phyloP scores from a whole-genome alignment of 1,284 basidiomycete species.

The Naganishia liquefaciens region DNA sequence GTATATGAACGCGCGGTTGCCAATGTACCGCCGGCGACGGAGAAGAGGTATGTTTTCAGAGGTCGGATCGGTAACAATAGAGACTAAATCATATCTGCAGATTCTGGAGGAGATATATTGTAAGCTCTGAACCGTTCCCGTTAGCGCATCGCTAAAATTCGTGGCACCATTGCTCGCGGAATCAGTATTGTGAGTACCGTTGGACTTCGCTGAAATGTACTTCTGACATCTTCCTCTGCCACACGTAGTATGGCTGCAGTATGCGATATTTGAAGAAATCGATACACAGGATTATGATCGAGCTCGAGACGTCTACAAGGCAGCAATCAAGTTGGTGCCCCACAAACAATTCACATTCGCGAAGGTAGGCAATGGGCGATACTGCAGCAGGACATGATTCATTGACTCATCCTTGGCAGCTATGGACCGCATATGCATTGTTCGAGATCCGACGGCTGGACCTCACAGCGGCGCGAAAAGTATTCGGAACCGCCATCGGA shows the following conservation, averaged over 20 bases:
- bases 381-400: background rate
- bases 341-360: slow-evolving; percentile 98
- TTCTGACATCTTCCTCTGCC: background rate
- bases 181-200: slow-evolving; percentile 39
- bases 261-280: slow-evolving; percentile 95
- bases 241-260: slow-evolving; percentile 78
- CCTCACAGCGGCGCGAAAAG: slow-evolving; percentile 79
- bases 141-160: slow-evolving; percentile 24
- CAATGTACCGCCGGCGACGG: slow-evolving; percentile 77
- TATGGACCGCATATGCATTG: slow-evolving; percentile 86
- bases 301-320: slow-evolving; percentile 87
- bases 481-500: slow-evolving; percentile 86
- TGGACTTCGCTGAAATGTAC: background rate
- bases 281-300: slow-evolving; percentile 87
- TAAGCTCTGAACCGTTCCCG: slow-evolving; percentile 50
- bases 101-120: slow-evolving; percentile 95
- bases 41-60: slow-evolving; percentile 55
- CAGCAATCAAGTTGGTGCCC: slow-evolving; percentile 82
- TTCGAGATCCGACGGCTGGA: slow-evolving; percentile 89
- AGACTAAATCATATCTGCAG: slow-evolving; percentile 55
- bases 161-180: slow-evolving; percentile 15
- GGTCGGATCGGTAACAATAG: background rate
- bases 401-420: slow-evolving; percentile 38
- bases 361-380: slow-evolving; percentile 58
- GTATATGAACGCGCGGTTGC: slow-evolving; percentile 96